Conservation (phyloP, 805 yeast genomes). For the Kluyveromyces dobzhanskii region DNA sequence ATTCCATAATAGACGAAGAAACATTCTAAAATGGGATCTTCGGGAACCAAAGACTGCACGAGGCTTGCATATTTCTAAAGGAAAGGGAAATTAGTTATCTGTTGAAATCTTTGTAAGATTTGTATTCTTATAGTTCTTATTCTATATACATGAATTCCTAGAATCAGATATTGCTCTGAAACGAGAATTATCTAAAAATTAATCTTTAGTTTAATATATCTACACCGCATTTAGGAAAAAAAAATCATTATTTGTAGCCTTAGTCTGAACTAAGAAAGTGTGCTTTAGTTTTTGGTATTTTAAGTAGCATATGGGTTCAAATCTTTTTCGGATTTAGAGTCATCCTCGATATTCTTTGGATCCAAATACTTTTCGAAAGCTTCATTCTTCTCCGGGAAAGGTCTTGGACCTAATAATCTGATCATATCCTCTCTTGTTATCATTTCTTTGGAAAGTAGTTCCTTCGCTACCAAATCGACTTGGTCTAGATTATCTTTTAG, state of each 20-base stretch:
- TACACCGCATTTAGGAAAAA: too few relatives aligned
- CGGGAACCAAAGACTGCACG: background rate
- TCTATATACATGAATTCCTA: too few relatives aligned
- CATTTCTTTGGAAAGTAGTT: slow-evolving; percentile 77
- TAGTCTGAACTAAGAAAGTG: too few relatives aligned
- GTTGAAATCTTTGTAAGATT: too few relatives aligned
- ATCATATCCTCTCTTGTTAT: slow-evolving; percentile 93
- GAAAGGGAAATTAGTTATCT: too few relatives aligned
- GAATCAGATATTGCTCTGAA: too few relatives aligned
- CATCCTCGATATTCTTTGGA: slow-evolving; percentile 16
- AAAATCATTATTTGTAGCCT: too few relatives aligned
- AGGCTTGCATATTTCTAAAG: too few relatives aligned
- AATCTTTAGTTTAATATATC: too few relatives aligned
- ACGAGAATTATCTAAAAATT: too few relatives aligned
- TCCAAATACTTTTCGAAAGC: slow-evolving; percentile 85
- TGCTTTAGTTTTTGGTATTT: too few relatives aligned
- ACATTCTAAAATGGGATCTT: slow-evolving; percentile 17
- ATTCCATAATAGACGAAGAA: slow-evolving; percentile 27
- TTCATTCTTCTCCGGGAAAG: slow-evolving; percentile 82
- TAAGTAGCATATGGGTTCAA: background rate
- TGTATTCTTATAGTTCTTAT: too few relatives aligned
- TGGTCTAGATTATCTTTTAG: slow-evolving; percentile 60
- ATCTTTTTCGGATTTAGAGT: background rate
- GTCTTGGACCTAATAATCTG: slow-evolving; percentile 81
- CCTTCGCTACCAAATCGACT: slow-evolving; percentile 82